Evolutionary conservation across 75 land plant genomes (phyloP).

Genomic region (Cupressus sempervirens): DNA sequence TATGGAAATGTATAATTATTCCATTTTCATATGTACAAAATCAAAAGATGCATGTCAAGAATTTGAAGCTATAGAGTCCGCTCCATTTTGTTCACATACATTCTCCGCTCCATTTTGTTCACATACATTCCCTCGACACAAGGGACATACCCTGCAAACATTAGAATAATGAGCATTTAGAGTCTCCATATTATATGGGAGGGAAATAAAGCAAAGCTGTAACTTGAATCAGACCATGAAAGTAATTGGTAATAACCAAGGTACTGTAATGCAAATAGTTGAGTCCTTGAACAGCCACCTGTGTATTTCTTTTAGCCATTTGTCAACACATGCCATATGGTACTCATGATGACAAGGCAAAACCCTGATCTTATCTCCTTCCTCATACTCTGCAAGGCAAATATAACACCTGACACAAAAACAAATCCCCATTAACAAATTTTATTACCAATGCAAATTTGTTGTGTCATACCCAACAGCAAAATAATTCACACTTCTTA

Average conservation of each 20-base stretch:
- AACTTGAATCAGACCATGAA: neutral
- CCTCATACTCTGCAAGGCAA: conserved; percentile 88
- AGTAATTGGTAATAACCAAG: neutral
- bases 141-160: conserved; percentile 72
- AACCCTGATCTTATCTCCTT: conserved; percentile 67
- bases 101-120: conserved; percentile 33
- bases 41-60: neutral
- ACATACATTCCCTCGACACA: conserved; percentile 77
- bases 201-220: neutral
- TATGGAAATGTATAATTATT: neutral
- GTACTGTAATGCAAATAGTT: neutral
- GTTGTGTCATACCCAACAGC: neutral
- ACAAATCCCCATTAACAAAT: neutral
- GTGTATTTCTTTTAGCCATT: conserved; percentile 95
- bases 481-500: neutral
- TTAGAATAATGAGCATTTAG: neutral
- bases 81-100: conserved; percentile 39
- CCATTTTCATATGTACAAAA: conserved; percentile 6
- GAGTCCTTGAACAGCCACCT: conserved; percentile 35
- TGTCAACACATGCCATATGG: conserved; percentile 87
- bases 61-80: neutral
- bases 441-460: neutral
- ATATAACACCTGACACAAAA: conserved; percentile 66
- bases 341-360: conserved; percentile 91
- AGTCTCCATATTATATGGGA: neutral